Evolutionary conservation across 2,329 filamentous ascomycete species (phyloP).

Genomic region (Aspergillus novoparasiticus): DNA sequence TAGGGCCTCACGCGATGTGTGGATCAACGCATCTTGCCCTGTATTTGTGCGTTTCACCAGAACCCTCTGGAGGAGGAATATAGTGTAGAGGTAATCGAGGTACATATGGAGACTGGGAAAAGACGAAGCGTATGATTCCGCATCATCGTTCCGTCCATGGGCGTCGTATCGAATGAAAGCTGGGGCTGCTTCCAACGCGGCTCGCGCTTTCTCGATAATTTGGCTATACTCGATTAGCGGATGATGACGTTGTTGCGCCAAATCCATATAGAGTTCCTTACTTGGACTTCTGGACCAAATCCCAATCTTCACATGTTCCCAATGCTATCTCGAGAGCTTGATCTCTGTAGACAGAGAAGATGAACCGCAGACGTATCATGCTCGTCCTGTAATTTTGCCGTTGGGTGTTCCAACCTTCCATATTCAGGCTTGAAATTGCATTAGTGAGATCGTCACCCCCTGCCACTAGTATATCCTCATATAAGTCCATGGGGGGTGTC

Average conservation of each 20-base stretch:
- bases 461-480: conserved; percentile 30
- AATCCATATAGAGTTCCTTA: conserved; percentile 11
- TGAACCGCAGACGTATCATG: conserved; percentile 29
- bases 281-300: conserved; percentile 31
- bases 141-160: conserved; percentile 7
- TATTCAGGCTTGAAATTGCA: conserved; percentile 30
- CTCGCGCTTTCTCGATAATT: conserved; percentile 28
- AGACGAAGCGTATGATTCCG: conserved; percentile 18
- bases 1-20: conserved; percentile 34
- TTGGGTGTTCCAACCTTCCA: conserved; percentile 31
- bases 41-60: conserved; percentile 35
- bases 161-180: conserved; percentile 30
- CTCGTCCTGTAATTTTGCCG: conserved; percentile 23
- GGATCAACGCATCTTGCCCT: conserved; percentile 34
- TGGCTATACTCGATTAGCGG: conserved; percentile 19
- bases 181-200: conserved; percentile 29
- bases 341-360: conserved; percentile 31
- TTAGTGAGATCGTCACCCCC: conserved; percentile 27
- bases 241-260: neutral
- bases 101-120: conserved; percentile 32
- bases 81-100: conserved; percentile 39
- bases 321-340: conserved; percentile 36
- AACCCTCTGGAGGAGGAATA: conserved; percentile 37
- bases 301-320: conserved; percentile 25
- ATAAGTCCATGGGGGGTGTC: conserved; percentile 38